Evolutionary conservation across 305 asterid species (phyloP).

Genomic region (Stenogyne calaminthoides): DNA sequence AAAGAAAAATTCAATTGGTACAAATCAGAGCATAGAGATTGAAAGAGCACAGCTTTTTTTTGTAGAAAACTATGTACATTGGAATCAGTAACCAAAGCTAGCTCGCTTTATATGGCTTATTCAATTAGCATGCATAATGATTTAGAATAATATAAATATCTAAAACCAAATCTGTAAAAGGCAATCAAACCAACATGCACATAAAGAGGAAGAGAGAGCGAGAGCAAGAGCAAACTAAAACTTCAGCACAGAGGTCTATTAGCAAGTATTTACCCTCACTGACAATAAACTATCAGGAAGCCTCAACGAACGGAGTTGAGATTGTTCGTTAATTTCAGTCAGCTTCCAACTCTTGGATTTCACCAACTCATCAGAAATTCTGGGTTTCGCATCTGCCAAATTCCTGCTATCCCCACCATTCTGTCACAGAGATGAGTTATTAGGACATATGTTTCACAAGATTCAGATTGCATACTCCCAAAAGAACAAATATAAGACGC

Average conservation of each 20-base stretch:
- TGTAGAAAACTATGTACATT: too few species aligned
- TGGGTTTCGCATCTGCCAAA: slow-evolving; percentile 46
- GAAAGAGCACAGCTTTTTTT: neutral
- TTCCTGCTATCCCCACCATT: slow-evolving; percentile 55
- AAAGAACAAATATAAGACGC: neutral
- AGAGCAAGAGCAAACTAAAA: slow-evolving; percentile 2
- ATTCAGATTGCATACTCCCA: neutral
- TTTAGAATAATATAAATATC: too few species aligned
- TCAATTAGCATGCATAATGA: too few species aligned
- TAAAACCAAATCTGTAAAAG: too few species aligned
- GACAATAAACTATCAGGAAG: slow-evolving; percentile 56
- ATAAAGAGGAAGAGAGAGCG: neutral
- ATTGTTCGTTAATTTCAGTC: slow-evolving; percentile 57
- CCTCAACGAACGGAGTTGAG: slow-evolving; percentile 56
- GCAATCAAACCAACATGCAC: neutral
- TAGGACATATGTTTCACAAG: slow-evolving; percentile 11
- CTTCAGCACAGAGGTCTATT: slow-evolving; percentile 2
- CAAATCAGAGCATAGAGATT: neutral
- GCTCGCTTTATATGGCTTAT: too few species aligned
- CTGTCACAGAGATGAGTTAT: slow-evolving; percentile 34
- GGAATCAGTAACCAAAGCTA: too few species aligned
- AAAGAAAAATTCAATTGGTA: neutral
- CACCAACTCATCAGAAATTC: slow-evolving; percentile 50
- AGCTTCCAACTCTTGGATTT: slow-evolving; percentile 58
- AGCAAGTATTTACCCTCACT: slow-evolving; percentile 47